Evolutionary conservation across 169 alveolate species (phyloP).

Genomic region (Plasmodium relictum): DNA sequence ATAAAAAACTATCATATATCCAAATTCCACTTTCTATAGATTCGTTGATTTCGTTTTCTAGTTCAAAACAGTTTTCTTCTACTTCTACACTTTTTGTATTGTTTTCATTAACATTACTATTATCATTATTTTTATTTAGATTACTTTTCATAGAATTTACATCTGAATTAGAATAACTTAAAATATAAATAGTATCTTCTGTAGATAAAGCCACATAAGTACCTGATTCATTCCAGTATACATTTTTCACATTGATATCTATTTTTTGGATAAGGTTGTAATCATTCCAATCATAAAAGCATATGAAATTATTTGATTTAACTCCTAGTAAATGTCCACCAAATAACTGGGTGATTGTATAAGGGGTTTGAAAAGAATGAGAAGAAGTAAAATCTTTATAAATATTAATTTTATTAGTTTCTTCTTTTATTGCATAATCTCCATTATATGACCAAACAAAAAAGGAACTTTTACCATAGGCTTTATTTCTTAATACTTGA

Average conservation of each 20-base stretch:
- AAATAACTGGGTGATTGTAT: constrained; percentile 89
- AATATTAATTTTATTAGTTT: constrained; percentile 88
- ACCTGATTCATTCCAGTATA: constrained; percentile 83
- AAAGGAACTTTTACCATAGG: constrained; percentile 95
- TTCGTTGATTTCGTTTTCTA: constrained; percentile 82
- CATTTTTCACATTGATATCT: constrained; percentile 76
- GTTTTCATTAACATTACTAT: background rate
- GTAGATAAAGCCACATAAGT: constrained; percentile 83
- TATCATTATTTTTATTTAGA: background rate
- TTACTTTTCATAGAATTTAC: constrained; percentile 1
- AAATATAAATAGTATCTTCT: constrained; percentile 79
- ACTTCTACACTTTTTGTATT: background rate
- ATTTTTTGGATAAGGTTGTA: constrained; percentile 65
- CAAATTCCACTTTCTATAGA: constrained; percentile 89
- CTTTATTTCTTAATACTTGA: constrained; percentile 92
- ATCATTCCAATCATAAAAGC: constrained; percentile 97
- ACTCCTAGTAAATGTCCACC: constrained; percentile 94
- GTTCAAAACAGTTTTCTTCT: constrained; percentile 79
- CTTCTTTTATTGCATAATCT: constrained; percentile 95
- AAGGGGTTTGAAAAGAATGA: constrained; percentile 90
- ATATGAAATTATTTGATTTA: constrained; percentile 91
- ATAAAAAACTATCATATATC: constrained; percentile 89
- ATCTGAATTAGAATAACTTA: constrained; percentile 71
- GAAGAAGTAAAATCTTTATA: constrained; percentile 89
- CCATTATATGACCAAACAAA: constrained; percentile 96